A percentile compares a stretch with the other conserved stretches of the same genome.
Conservation (phyloP, 805 yeast genomes). For the Scheffersomyces ergatensis region DNA sequence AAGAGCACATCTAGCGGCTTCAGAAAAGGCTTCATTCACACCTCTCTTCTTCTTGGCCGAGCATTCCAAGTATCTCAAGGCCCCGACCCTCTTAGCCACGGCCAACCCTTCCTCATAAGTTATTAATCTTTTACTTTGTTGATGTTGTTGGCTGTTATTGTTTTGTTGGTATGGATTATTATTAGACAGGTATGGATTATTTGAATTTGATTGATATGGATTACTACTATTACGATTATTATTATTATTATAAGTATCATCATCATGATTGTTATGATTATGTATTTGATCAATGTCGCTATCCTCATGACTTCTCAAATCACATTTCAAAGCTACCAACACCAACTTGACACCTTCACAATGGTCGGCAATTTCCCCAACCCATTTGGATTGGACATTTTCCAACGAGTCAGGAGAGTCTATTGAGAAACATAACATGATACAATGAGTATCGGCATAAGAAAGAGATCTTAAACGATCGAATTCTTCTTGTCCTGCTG, state of each 20-base stretch:
- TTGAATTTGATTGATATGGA: conserved; percentile 28
- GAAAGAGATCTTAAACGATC: conserved; percentile 90
- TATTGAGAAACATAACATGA: conserved; percentile 92
- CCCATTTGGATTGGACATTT: conserved; percentile 95
- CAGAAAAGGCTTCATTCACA: conserved; percentile 98
- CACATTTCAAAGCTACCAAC: conserved; percentile 92
- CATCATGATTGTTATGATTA: conserved; percentile 20
- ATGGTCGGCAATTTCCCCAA: conserved; percentile 93
- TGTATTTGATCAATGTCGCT: conserved; percentile 32
- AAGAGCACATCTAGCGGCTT: conserved; percentile 95
- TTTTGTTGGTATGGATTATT: conserved; percentile 35
- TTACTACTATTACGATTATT: conserved; percentile 25
- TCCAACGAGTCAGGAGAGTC: conserved; percentile 93
- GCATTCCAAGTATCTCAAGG: conserved; percentile 91
- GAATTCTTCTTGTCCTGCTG: conserved; percentile 99
- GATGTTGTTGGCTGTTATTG: conserved; percentile 28
- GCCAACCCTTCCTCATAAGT: conserved; percentile 91
- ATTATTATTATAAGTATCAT: conserved; percentile 24
- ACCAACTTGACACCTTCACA: conserved; percentile 96
- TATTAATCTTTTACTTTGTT: conserved; percentile 53
- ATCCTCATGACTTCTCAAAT: conserved; percentile 71
- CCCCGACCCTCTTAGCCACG: conserved; percentile 91
- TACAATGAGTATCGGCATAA: conserved; percentile 94
- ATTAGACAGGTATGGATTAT: conserved; percentile 30
- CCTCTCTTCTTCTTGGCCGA: conserved; percentile 96